Evolutionary conservation across 1,139 yeast species (phyloP).

Genomic region (Yamadazyma jaroonii): DNA sequence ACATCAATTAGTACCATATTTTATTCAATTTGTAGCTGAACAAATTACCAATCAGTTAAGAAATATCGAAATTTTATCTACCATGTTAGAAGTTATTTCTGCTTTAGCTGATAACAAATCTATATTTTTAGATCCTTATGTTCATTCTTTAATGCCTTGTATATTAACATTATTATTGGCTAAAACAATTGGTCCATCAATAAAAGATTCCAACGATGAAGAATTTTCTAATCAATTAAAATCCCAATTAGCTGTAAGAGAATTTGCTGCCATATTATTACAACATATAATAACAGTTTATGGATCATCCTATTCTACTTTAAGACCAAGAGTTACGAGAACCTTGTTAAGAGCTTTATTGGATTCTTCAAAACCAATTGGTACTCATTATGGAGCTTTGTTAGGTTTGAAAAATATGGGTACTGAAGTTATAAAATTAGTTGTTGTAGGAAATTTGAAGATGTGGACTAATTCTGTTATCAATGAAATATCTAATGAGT

Average conservation of each 20-base stretch:
- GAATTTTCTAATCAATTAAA: slow-evolving; percentile 31
- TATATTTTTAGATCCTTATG: slow-evolving; percentile 90
- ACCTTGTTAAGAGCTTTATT: slow-evolving; percentile 87
- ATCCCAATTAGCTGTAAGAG: slow-evolving; percentile 66
- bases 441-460: slow-evolving; percentile 78
- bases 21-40: slow-evolving; percentile 94
- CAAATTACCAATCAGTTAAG: slow-evolving; percentile 87
- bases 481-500: slow-evolving; percentile 34
- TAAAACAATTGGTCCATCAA: slow-evolving; percentile 72
- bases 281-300: slow-evolving; percentile 74
- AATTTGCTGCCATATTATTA: slow-evolving; percentile 81
- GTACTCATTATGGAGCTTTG: slow-evolving; percentile 91
- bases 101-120: slow-evolving; percentile 83
- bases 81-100: slow-evolving; percentile 87
- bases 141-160: slow-evolving; percentile 95
- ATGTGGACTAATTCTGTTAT: slow-evolving; percentile 70
- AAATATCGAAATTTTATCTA: slow-evolving; percentile 68
- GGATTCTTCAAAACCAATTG: slow-evolving; percentile 72
- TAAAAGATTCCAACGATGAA: slow-evolving; percentile 30
- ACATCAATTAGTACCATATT: slow-evolving; percentile 94
- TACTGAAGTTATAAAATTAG: slow-evolving; percentile 80
- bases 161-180: slow-evolving; percentile 86
- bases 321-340: slow-evolving; percentile 92
- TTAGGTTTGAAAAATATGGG: slow-evolving; percentile 84
- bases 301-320: slow-evolving; percentile 83